These are phyloP conservation scores for Metahyphopichia silvanorum DNA, from an alignment of 805 yeast species.

Conservation along the genomic window DNA sequence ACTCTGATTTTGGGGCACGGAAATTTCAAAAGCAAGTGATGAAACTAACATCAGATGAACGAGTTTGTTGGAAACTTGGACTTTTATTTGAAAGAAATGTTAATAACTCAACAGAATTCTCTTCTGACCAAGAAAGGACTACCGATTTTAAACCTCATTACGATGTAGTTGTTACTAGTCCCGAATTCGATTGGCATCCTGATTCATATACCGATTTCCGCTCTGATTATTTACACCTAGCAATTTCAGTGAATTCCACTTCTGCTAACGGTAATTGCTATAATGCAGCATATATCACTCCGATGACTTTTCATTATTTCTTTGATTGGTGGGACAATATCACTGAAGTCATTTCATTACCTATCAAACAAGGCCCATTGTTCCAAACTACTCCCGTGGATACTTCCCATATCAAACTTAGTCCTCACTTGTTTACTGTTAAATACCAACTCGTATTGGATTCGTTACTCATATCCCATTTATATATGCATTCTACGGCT, in stretches of 20 bases:
- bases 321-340: conserved; percentile 42
- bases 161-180: conserved; percentile 58
- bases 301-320: conserved; percentile 35
- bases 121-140: conserved; percentile 42
- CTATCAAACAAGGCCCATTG: conserved; percentile 33
- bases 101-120: conserved; percentile 25
- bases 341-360: conserved; percentile 28
- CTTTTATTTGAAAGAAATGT: conserved; percentile 65
- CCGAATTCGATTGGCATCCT: conserved; percentile 51
- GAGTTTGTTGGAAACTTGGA: conserved; percentile 77
- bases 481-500: conserved; percentile 27
- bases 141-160: conserved; percentile 58
- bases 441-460: conserved; percentile 40
- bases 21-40: conserved; percentile 43
- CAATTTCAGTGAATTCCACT: conserved; percentile 35
- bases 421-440: conserved; percentile 38
- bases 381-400: conserved; percentile 17
- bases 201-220: conserved; percentile 83
- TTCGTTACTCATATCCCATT: conserved; percentile 37
- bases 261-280: conserved; percentile 26
- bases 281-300: conserved; percentile 38
- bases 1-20: conserved; percentile 23
- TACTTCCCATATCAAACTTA: conserved; percentile 31
- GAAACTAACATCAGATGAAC: conserved; percentile 55
- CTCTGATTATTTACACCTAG: conserved; percentile 71